Evolutionary conservation across 768 basidiomycete genomes (phyloP), one percentile per base, ranked within the genome.

Genomic region (Pluteus cervinus): DNA sequence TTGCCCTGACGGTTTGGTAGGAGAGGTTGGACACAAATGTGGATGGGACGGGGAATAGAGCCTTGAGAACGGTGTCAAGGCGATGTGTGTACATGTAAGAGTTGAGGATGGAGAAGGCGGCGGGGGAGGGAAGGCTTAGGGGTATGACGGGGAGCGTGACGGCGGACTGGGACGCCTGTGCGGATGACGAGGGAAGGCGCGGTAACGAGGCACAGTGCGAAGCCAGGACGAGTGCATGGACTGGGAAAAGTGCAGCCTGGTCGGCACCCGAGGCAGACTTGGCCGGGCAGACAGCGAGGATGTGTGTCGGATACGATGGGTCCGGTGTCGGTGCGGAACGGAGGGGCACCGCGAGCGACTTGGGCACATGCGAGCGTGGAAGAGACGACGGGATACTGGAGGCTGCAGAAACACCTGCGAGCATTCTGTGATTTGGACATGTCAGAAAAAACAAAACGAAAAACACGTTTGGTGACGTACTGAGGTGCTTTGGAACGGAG

Each of bases 21-120:
- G 70, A 65, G 17, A 73, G 53, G 23, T 60, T 52, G 21, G 65
- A 63, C 11, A 70, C 56, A 53, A 75, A 73, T 5, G 48, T 53
- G 14, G 65, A 47, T 2, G 75, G 71, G 25, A 74, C 51, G 16
- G 86, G 85, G 45, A 89, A 65, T 34, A 89, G 75, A 0, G 74
- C 61, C 17, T 65, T 65, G 25, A 89, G 65, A 38, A 89, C 70
- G n/a, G 58, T 45, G 28, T 65, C 67, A 18, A 79, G 63, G 44
- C 75, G 71, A 51, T 82, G 78, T 18, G 71, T 73, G 62, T 90
- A 86, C 46, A 90, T 65, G 64, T 73, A 87, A 0, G 65, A 56
- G 46, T 78, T 76, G 7, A 90, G 65, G 22, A 76, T 57, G 7
- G 75, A 60, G 60, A 87, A 88, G 0, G 83, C 75, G 2, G 73